A percentile compares a stretch with the other conserved stretches of the same genome.
Evolutionary conservation across 768 basidiomycete genomes (phyloP).

Genomic region (Trichaptum fuscoviolaceum): DNA sequence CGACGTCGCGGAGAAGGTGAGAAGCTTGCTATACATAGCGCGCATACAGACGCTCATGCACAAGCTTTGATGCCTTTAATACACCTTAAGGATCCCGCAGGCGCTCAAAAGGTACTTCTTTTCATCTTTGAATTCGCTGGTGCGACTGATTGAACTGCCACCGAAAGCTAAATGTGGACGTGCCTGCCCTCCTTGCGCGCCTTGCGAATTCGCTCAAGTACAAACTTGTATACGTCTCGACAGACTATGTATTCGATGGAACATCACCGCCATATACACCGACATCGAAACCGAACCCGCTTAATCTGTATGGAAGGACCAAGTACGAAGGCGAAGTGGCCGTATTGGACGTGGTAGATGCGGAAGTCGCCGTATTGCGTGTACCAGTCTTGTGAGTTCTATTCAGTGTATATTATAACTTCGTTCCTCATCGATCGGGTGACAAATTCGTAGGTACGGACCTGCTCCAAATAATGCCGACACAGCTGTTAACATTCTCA

Average conservation of each 20-base stretch:
- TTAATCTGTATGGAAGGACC: constrained; percentile 83
- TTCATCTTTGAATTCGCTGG: background rate
- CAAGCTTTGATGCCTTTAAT: background rate
- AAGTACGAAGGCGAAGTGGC: constrained; percentile 86
- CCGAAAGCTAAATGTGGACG: constrained; percentile 72
- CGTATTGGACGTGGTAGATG: constrained; percentile 54
- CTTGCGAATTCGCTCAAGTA: constrained; percentile 59
- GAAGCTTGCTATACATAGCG: constrained; percentile 14
- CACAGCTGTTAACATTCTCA: constrained; percentile 81
- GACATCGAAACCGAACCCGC: constrained; percentile 65
- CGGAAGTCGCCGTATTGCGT: constrained; percentile 65
- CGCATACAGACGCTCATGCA: background rate
- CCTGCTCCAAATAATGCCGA: constrained; percentile 81
- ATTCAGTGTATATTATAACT: background rate
- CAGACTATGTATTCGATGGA: constrained; percentile 97
- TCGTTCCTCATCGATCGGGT: constrained; percentile 10
- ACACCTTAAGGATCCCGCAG: constrained; percentile 55
- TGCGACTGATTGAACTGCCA: background rate
- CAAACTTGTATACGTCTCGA: constrained; percentile 87
- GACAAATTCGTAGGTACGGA: constrained; percentile 60
- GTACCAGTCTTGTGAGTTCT: constrained; percentile 79
- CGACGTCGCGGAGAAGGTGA: constrained; percentile 86
- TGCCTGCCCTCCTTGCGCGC: constrained; percentile 66
- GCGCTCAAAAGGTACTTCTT: constrained; percentile 49
- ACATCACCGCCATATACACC: constrained; percentile 87